Percentiles rank a stretch among this genome's conserved stretches.
Conservation (phyloP, 768 basidiomycete species). For the Mycena amicta region DNA sequence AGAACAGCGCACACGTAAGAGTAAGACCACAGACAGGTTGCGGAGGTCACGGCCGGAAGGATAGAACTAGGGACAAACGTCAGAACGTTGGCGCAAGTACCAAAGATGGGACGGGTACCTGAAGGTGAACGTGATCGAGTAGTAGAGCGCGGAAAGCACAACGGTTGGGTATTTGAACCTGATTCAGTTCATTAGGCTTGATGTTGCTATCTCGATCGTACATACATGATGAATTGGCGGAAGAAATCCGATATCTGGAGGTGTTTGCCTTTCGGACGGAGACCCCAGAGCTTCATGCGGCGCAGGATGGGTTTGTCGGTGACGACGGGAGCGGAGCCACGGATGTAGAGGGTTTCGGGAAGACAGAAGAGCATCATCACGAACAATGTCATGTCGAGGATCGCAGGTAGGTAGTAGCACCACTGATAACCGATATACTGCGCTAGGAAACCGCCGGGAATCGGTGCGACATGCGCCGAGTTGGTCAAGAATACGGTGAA, state of each 20-base stretch:
- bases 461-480: conserved; percentile 17
- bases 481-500: conserved; percentile 24
- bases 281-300: conserved; percentile 13
- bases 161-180: background rate
- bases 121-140: conserved; percentile 12
- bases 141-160: conserved; percentile 15
- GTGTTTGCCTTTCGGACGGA: conserved; percentile 17
- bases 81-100: too few species aligned
- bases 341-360: conserved; percentile 17
- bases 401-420: conserved; percentile 22
- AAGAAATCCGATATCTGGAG: conserved; percentile 13
- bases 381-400: conserved; percentile 19
- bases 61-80: too few species aligned
- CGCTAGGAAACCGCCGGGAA: conserved; percentile 1
- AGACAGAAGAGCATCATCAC: conserved; percentile 22
- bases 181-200: background rate
- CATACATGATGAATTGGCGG: conserved; percentile 17
- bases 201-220: background rate
- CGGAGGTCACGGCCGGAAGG: conserved; percentile 22
- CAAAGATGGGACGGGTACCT: too few species aligned
- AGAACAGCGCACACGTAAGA: too few species aligned
- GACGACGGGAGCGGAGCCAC: conserved; percentile 10
- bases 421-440: background rate
- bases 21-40: too few species aligned
- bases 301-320: conserved; percentile 14